Evolutionary conservation across 2,329 filamentous ascomycete genomes (phyloP).

Genomic region (Calonectria ilicicola): DNA sequence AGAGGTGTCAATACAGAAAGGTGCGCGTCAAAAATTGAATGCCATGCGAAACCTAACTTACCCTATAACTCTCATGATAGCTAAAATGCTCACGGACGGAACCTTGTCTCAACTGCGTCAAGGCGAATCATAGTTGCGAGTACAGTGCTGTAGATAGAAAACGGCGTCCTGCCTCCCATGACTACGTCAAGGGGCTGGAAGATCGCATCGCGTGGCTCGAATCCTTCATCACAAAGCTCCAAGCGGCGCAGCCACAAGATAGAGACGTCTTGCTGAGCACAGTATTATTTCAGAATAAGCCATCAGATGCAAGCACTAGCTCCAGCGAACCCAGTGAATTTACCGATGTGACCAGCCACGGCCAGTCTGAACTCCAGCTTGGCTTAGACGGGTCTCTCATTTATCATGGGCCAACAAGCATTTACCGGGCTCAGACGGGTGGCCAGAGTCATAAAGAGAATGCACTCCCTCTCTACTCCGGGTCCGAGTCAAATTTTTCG

Average conservation of each 20-base stretch:
- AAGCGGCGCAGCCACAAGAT: slow-evolving; percentile 19
- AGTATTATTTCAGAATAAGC: slow-evolving; percentile 2
- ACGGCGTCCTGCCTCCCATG: slow-evolving; percentile 27
- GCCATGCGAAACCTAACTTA: not conserved
- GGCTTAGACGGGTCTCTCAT: slow-evolving; percentile 28
- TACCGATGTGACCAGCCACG: not conserved
- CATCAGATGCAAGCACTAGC: not conserved
- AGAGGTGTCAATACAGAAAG: slow-evolving; percentile 27
- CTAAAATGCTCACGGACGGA: slow-evolving; percentile 26
- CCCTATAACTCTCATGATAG: not conserved
- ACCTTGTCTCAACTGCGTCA: slow-evolving; percentile 23
- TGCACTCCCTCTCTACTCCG: slow-evolving; percentile 3
- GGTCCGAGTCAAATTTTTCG: slow-evolving; percentile 26
- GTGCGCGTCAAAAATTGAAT: not conserved
- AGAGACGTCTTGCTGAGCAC: slow-evolving; percentile 13
- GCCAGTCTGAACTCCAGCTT: slow-evolving; percentile 15
- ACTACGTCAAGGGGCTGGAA: slow-evolving; percentile 39
- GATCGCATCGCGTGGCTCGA: slow-evolving; percentile 35
- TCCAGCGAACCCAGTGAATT: not conserved
- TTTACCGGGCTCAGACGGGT: slow-evolving; percentile 34
- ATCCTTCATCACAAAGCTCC: slow-evolving; percentile 19
- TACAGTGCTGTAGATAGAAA: slow-evolving; percentile 24
- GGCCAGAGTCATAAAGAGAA: slow-evolving; percentile 6
- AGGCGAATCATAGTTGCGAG: slow-evolving; percentile 16
- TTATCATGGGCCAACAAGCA: slow-evolving; percentile 41